Evolutionary conservation across 2,329 filamentous ascomycete species (phyloP).

Genomic region (Hymenoscyphus occultus): DNA sequence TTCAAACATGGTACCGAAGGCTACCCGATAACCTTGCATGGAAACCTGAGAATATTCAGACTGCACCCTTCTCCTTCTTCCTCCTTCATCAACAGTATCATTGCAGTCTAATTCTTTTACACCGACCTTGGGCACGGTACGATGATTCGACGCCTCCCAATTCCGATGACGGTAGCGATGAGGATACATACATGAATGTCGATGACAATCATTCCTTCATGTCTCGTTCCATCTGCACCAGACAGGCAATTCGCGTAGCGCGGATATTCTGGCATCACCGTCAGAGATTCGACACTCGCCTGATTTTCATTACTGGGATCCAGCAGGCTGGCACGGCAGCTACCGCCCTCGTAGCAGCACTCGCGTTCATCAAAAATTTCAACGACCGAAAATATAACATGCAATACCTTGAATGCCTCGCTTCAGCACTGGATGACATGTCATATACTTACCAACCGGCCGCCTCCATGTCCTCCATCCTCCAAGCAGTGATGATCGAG

Average conservation of each 20-base stretch:
- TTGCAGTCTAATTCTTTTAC: slow-evolving; percentile 50
- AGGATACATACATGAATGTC: slow-evolving; percentile 29
- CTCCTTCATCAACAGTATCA: slow-evolving; percentile 56
- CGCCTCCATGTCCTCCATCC: slow-evolving; percentile 50
- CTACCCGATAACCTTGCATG: slow-evolving; percentile 48
- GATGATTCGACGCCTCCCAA: slow-evolving; percentile 37
- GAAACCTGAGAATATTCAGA: slow-evolving; percentile 51
- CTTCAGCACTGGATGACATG: slow-evolving; percentile 52
- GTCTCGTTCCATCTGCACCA: slow-evolving; percentile 52
- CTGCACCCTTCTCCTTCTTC: slow-evolving; percentile 50
- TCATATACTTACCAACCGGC: slow-evolving; percentile 51
- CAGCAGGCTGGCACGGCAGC: slow-evolving; percentile 55
- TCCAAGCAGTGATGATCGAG: slow-evolving; percentile 51
- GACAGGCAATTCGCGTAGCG: slow-evolving; percentile 52
- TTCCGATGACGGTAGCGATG: slow-evolving; percentile 25
- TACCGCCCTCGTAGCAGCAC: slow-evolving; percentile 51
- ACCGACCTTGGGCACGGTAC: slow-evolving; percentile 52
- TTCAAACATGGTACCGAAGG: slow-evolving; percentile 53
- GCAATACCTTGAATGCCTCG: slow-evolving; percentile 53
- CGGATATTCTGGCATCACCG: slow-evolving; percentile 55
- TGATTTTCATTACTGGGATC: slow-evolving; percentile 49
- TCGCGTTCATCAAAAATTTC: slow-evolving; percentile 40
- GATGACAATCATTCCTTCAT: slow-evolving; percentile 45
- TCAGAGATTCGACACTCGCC: slow-evolving; percentile 49
- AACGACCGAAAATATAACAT: slow-evolving; percentile 41